Conservation (phyloP, 768 basidiomycete species). For the Trametes elegans region DNA sequence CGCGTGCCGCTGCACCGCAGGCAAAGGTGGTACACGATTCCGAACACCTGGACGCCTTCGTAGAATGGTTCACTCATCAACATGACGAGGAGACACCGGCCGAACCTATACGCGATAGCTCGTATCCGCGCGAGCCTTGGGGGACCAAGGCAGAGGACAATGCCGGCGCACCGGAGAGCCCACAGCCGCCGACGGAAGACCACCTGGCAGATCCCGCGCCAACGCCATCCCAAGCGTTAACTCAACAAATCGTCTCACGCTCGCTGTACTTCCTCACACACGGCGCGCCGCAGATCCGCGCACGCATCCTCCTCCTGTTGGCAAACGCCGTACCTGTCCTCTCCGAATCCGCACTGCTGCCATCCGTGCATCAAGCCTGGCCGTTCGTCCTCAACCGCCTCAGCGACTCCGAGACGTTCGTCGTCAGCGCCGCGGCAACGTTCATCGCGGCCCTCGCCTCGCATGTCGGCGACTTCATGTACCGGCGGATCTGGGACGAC, state of each 20-base stretch:
- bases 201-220: constrained; percentile 48
- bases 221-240: constrained; percentile 72
- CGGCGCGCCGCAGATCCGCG: constrained; percentile 79
- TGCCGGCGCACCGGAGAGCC: constrained; percentile 25
- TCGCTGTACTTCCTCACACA: constrained; percentile 92
- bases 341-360: constrained; percentile 72
- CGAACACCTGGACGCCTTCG: constrained; percentile 48
- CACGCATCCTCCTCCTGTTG: constrained; percentile 76
- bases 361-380: constrained; percentile 88
- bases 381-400: constrained; percentile 90
- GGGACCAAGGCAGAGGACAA: constrained; percentile 33
- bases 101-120: constrained; percentile 39
- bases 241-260: constrained; percentile 82
- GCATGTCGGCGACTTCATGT: constrained; percentile 85
- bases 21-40: constrained; percentile 11
- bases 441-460: constrained; percentile 70
- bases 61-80: constrained; percentile 62
- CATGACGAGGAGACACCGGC: constrained; percentile 31
- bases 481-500: constrained; percentile 82
- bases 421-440: constrained; percentile 71
- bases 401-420: constrained; percentile 68
- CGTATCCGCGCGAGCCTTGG: constrained; percentile 63
- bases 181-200: constrained; percentile 30
- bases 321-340: constrained; percentile 70
- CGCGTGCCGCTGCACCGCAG: constrained; percentile 1